Evolutionary conservation across 768 basidiomycete species (phyloP).

Genomic region (Boletus rubroflammeus): DNA sequence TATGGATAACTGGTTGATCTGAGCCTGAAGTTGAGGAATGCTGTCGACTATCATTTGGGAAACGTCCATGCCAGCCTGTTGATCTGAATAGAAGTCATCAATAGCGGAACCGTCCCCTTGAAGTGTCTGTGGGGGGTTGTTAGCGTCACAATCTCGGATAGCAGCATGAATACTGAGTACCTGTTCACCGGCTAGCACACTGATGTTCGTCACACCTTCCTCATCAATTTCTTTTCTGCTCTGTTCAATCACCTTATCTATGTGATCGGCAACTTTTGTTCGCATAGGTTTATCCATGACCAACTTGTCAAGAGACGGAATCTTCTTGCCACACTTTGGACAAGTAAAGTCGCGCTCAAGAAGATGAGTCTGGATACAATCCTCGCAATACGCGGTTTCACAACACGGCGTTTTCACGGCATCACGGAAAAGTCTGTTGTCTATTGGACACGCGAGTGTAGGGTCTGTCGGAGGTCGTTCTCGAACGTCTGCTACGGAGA

Average conservation of each 20-base stretch:
- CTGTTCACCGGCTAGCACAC: constrained; percentile 31
- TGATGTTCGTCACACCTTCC: constrained; percentile 36
- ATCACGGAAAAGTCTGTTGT: constrained; percentile 90
- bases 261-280: constrained; percentile 74
- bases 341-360: constrained; percentile 95
- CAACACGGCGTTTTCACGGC: constrained; percentile 97
- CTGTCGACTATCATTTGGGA: constrained; percentile 67
- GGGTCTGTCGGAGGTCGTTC: constrained; percentile 79
- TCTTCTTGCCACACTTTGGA: constrained; percentile 84
- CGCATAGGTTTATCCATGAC: constrained; percentile 76
- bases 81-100: constrained; percentile 71
- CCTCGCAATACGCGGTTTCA: constrained; percentile 88
- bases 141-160: background rate
- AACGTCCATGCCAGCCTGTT: constrained; percentile 70
- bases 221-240: constrained; percentile 58
- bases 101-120: constrained; percentile 33
- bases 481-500: constrained; percentile 86
- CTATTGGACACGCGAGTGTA: constrained; percentile 82
- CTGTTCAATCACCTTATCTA: constrained; percentile 76
- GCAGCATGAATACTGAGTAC: constrained; percentile 23
- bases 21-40: constrained; percentile 81
- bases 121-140: constrained; percentile 18
- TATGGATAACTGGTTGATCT: constrained; percentile 73
- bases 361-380: constrained; percentile 92
- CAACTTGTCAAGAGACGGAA: constrained; percentile 86